These are phyloP conservation scores for Decorospora gaudefroyi DNA, from an alignment of 2,329 filamentous ascomycete genomes.

Conservation along the genomic window DNA sequence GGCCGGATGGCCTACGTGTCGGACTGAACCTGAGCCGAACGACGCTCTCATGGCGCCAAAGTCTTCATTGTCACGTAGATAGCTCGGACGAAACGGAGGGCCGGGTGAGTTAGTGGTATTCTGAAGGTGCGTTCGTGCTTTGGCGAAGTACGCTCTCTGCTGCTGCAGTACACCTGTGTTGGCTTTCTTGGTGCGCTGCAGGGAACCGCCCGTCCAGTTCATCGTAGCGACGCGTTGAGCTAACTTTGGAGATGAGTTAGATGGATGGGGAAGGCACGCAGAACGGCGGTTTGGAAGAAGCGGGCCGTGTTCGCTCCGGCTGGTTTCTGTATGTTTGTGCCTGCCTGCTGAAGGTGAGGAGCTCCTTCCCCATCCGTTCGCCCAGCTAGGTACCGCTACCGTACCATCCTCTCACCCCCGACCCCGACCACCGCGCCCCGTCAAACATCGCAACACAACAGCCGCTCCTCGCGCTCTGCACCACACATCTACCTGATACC, in stretches of 20 bases:
- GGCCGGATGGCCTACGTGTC: conserved; percentile 14
- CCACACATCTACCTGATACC: background rate
- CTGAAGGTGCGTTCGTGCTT: conserved; percentile 42
- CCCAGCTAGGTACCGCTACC: no score
- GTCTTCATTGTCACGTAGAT: conserved; percentile 20
- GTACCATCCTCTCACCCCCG: background rate
- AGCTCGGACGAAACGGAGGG: conserved; percentile 33
- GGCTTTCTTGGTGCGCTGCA: conserved; percentile 47
- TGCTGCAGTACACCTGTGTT: conserved; percentile 45
- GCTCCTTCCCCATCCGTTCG: conserved; percentile 5
- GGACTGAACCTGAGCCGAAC: conserved; percentile 15
- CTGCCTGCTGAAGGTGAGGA: conserved; percentile 8
- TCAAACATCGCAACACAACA: background rate
- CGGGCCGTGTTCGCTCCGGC: conserved; percentile 1
- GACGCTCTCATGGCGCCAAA: conserved; percentile 8
- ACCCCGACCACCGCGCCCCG: background rate
- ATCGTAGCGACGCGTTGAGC: conserved; percentile 31
- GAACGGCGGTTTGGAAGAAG: background rate
- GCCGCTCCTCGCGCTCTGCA: background rate
- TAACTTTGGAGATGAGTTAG: background rate
- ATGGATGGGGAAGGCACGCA: background rate
- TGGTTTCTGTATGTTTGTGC: conserved; percentile 6
- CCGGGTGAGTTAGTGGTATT: conserved; percentile 18
- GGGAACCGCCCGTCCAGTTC: conserved; percentile 57
- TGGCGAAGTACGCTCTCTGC: conserved; percentile 56